These are phyloP conservation scores for Solanum commersonii DNA, from an alignment of 257 asterid species.

Conservation along the genomic window DNA sequence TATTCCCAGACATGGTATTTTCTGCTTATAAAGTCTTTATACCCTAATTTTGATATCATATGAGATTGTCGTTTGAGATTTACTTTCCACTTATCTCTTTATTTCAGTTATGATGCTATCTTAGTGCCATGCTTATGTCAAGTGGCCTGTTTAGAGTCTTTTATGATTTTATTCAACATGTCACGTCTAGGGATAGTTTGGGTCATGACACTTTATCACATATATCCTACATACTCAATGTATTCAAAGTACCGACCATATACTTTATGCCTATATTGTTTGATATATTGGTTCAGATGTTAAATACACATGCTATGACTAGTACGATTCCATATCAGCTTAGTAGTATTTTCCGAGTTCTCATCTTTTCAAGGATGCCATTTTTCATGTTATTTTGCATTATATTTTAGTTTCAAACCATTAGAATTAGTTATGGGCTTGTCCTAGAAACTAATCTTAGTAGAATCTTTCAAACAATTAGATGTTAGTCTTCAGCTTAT, in stretches of 20 bases:
- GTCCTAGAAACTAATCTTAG: not conserved
- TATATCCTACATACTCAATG: not conserved
- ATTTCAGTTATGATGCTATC: not conserved
- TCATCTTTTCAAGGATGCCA: not conserved
- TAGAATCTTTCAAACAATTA: too few relatives aligned
- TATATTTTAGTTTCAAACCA: too few relatives aligned
- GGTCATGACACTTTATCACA: not conserved
- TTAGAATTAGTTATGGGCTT: not conserved
- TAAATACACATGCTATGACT: not conserved
- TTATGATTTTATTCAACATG: not conserved
- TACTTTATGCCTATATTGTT: not conserved
- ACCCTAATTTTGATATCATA: not conserved
- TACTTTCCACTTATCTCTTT: not conserved
- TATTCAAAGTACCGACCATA: too few relatives aligned
- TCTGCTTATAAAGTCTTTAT: not conserved
- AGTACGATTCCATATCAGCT: not conserved
- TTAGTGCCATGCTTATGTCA: not conserved
- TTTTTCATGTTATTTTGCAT: not conserved
- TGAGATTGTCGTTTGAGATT: not conserved
- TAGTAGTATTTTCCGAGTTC: not conserved
- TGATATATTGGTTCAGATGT: not conserved
- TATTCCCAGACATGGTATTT: not conserved
- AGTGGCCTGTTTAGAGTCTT: not conserved
- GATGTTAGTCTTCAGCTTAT: not conserved
- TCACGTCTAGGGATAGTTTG: not conserved